A percentile compares a stretch with the other conserved stretches of the same genome.
These are phyloP conservation scores for Solanum chiquidenum DNA, from an alignment of 257 asterid species.

Conservation along the genomic window DNA sequence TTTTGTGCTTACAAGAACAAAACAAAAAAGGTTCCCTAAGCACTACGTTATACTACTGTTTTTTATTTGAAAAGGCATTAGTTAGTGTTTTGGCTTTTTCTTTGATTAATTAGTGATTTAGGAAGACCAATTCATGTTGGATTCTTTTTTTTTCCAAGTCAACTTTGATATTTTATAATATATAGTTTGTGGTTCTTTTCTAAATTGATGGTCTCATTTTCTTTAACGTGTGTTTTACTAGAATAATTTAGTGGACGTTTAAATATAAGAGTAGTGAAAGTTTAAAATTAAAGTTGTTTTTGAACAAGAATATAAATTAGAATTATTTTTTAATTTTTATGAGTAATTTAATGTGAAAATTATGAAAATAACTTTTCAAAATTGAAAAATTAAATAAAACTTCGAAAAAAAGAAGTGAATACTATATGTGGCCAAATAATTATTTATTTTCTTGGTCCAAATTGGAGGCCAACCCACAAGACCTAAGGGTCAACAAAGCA, in stretches of 20 bases:
- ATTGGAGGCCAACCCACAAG: neutral
- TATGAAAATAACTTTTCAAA: neutral
- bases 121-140: neutral
- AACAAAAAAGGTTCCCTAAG: neutral
- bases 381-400: no score
- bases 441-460: neutral
- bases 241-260: neutral
- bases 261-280: neutral
- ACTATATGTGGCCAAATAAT: neutral
- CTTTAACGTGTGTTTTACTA: neutral
- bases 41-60: neutral
- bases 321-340: neutral
- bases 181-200: neutral
- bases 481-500: neutral
- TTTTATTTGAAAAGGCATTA: neutral
- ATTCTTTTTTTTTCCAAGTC: neutral
- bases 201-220: neutral
- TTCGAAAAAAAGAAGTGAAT: neutral
- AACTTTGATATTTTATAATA: neutral
- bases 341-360: neutral
- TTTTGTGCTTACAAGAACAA: neutral
- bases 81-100: slow-evolving; percentile 3
- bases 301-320: neutral
- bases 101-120: neutral
- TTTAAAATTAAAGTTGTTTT: accelerated